Base-by-base conservation (phyloP, 306 rosid genomes). In the Dalbergia cochinchinensis region DNA sequence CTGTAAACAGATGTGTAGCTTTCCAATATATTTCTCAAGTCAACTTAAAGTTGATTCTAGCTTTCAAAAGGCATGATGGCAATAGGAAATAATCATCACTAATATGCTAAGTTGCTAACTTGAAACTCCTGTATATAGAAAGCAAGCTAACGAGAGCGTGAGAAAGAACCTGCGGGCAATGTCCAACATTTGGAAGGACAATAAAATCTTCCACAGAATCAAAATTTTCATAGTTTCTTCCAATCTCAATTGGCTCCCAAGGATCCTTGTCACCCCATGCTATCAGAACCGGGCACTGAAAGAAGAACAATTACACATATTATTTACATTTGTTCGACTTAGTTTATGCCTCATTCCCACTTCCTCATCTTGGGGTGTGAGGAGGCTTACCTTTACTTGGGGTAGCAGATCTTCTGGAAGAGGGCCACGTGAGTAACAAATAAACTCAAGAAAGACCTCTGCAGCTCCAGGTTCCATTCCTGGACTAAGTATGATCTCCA, bases 251-350 rank as follows among this genome's bases (percentile, higher is more conserved):
- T 48, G 99, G 97, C 86, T 94, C 99, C 99, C 99, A 94, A 19
- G 99, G 99, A 87, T 94, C 99, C 87, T 92, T 94, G 85, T 92
- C 99, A 73, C 99, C 99, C 99, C 99, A 94, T 44, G 83, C 97
- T 78, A 94, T 90, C 87, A 92, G 60, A 83, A 94, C 90, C 4
- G 99, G 99, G 80, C 97, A 92, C 99, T 94, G 86, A 70, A 78
- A 79, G 42, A 76, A 68, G 65, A 80, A n/a, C 41, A 22, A 53
- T 37, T 33, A 39, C 19, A 20, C 3, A 53, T 9, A 42, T 60
- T 67, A 50, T n/a, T 44, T 33, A 37, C 37, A 59, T 59, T 87
- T 71, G 68, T 55, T 11, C 18, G 34, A 66, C 54, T 78, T 73
- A 78, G 69, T 68, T 80, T 65, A 69, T 37, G 67, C 20, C 45